Conservation (phyloP, 2,329 filamentous ascomycete species). For the Neoscytalidium dimidiatum region DNA sequence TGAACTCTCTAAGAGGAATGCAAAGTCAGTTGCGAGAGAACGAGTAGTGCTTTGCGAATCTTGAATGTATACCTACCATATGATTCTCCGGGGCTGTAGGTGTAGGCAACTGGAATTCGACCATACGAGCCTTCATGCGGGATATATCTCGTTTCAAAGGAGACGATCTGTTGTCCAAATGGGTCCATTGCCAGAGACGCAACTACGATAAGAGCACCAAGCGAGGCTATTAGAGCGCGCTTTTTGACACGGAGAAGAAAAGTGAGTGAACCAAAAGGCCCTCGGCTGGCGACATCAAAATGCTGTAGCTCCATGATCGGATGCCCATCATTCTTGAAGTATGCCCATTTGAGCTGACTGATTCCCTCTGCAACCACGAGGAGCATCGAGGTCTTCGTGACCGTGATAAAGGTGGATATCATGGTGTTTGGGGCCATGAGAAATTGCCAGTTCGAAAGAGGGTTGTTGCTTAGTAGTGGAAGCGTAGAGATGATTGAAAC, state of each 20-base stretch:
- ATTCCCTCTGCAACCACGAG: slow-evolving; percentile 34
- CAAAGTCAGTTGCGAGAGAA: too few relatives aligned
- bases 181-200: slow-evolving; percentile 17
- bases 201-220: slow-evolving; percentile 16
- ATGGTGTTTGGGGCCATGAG: slow-evolving; percentile 30
- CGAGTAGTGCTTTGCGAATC: too few relatives aligned
- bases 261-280: background rate
- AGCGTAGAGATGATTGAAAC: background rate
- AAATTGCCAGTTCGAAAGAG: background rate
- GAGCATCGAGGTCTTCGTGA: slow-evolving; percentile 34
- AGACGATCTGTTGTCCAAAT: slow-evolving; percentile 22
- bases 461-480: background rate
- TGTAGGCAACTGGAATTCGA: background rate
- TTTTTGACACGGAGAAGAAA: background rate
- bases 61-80: too few relatives aligned
- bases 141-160: slow-evolving; percentile 17
- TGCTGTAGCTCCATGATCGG: slow-evolving; percentile 28
- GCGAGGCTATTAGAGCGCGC: background rate
- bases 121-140: background rate
- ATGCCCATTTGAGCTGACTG: slow-evolving; percentile 40
- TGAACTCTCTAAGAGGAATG: background rate
- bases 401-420: slow-evolving; percentile 36
- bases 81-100: background rate
- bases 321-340: slow-evolving; percentile 24
- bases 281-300: slow-evolving; percentile 33